These are phyloP conservation scores for Ustilago nuda DNA, from an alignment of 1,284 basidiomycete species.

Conservation along the genomic window DNA sequence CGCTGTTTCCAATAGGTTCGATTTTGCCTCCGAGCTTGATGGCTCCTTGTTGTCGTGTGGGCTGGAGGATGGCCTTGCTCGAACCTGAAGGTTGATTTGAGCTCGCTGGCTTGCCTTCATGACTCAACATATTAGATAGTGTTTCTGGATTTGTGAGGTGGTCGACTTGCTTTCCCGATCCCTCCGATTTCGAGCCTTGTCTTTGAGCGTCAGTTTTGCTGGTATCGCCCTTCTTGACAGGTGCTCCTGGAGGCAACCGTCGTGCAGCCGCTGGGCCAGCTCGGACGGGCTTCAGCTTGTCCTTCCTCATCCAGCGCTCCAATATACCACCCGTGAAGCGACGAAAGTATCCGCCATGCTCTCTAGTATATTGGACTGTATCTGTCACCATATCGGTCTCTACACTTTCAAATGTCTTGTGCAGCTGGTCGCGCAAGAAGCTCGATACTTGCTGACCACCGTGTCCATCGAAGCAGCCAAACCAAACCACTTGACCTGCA, in stretches of 20 bases:
- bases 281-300: slow-evolving; percentile 52
- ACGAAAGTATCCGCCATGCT: slow-evolving; percentile 65
- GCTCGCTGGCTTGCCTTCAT: slow-evolving; percentile 19
- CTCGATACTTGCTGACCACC: slow-evolving; percentile 61
- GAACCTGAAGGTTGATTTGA: slow-evolving; percentile 14
- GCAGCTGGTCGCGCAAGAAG: slow-evolving; percentile 58
- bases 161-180: slow-evolving; percentile 14
- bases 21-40: slow-evolving; percentile 38
- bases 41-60: slow-evolving; percentile 28
- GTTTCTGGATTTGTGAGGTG: slow-evolving; percentile 34
- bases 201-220: neutral
- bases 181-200: neutral
- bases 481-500: slow-evolving; percentile 66
- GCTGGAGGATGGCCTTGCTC: slow-evolving; percentile 33
- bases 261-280: slow-evolving; percentile 38
- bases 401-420: slow-evolving; percentile 60
- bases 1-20: slow-evolving; percentile 6
- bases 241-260: slow-evolving; percentile 15
- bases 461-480: slow-evolving; percentile 67
- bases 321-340: slow-evolving; percentile 62
- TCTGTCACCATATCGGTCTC: slow-evolving; percentile 61
- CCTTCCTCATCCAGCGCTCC: slow-evolving; percentile 62
- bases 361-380: slow-evolving; percentile 64
- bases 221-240: slow-evolving; percentile 9
- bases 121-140: slow-evolving; percentile 33